Base-by-base conservation (phyloP, 108 stramenopile genomes). In the Fistulifera pelliculosa region DNA sequence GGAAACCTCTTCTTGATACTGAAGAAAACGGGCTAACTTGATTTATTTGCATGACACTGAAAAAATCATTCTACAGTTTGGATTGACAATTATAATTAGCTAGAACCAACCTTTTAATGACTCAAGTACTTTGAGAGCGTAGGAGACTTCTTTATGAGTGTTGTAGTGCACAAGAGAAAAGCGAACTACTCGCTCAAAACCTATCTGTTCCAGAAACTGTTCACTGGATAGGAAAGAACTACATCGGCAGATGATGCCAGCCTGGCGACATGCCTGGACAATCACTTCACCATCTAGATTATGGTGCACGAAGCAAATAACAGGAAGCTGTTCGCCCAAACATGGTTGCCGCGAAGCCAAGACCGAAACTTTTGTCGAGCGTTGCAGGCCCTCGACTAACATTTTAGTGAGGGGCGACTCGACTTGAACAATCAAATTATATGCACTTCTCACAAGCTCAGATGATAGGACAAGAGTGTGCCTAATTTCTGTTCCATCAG, bases 91-190 rank as follows among this genome's bases (percentile, higher is more conserved):
- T n/a, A n/a, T 35, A 35, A 3, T 35, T 35, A 3, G 31, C 31
- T 54, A 49, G 18, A 49, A 85, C 95, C 68, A 94, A 66, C 75
- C 79, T 21, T 60, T 47, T 11, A 89, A 57, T 26, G 62, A 54
- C 43, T 78, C 67, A 45, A 82, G 53, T 41, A 76, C 63, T 16
- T 62, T 48, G 7, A 80, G 49, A 8, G 71, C 52, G 42, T 52
- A 43, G 43, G 83, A 49, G 22, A 85, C 74, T 62, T 92, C 90
- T 8, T 63, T 42, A 1, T 49, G 24, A 31, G 68, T 81, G 35
- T 87, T 87, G 59, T 91, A 91, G 56, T 91, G 90, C 7, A 71
- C 83, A 35, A 91, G 56, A 22, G 90, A 91, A 42, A 87, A 67
- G 0, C 90, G 77, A 16, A 87, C 75, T 18, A 87, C 64, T 1